Conservation (phyloP, 1,139 yeast genomes). For the Pichia sp. region DNA sequence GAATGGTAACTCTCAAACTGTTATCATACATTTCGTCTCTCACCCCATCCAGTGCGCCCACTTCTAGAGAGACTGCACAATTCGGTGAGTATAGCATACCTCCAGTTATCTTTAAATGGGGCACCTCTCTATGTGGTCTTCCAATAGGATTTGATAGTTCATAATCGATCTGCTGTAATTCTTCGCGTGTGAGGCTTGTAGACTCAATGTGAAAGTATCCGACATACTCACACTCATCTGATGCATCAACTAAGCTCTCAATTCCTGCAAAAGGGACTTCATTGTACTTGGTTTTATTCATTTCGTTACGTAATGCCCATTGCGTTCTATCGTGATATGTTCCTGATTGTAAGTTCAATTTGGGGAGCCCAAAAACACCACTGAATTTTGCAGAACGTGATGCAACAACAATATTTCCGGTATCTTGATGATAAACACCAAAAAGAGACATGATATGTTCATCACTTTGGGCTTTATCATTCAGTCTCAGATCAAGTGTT, state of each 20-base stretch:
- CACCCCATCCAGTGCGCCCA: slow-evolving; percentile 46
- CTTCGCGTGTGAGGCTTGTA: slow-evolving; percentile 43
- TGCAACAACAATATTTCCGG: slow-evolving; percentile 60
- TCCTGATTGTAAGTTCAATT: slow-evolving; percentile 38
- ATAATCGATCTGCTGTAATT: slow-evolving; percentile 57
- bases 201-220: slow-evolving; percentile 62
- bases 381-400: slow-evolving; percentile 70
- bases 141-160: slow-evolving; percentile 71
- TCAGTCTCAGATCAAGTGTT: slow-evolving; percentile 21
- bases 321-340: slow-evolving; percentile 36
- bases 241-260: slow-evolving; percentile 31
- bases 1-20: slow-evolving; percentile 38
- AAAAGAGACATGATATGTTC: slow-evolving; percentile 40
- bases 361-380: slow-evolving; percentile 56
- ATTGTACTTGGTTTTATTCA: slow-evolving; percentile 36
- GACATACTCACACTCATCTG: slow-evolving; percentile 63
- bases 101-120: slow-evolving; percentile 44
- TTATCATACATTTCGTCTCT: slow-evolving; percentile 44
- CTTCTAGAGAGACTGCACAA: slow-evolving; percentile 56
- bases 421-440: slow-evolving; percentile 66
- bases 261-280: slow-evolving; percentile 28
- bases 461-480: slow-evolving; percentile 37
- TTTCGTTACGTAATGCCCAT: slow-evolving; percentile 32
- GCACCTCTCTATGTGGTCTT: slow-evolving; percentile 57
- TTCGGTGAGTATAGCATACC: slow-evolving; percentile 81